Percentiles rank a stretch among this genome's conserved stretches.
Evolutionary conservation across 2,329 filamentous ascomycete species (phyloP).

Genomic region (Clonostachys solani): DNA sequence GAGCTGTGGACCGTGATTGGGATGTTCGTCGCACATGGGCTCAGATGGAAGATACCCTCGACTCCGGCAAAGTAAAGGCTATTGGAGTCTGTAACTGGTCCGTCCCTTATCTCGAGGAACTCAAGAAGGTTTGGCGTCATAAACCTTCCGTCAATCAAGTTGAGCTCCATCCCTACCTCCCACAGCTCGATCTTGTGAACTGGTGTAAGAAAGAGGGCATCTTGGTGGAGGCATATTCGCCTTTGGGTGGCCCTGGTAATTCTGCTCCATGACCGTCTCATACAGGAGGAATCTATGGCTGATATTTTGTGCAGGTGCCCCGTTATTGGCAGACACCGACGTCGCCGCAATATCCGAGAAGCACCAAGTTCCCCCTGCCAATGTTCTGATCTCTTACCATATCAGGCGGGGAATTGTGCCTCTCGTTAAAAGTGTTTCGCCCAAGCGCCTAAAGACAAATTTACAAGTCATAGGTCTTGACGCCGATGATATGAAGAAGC

Average conservation of each 20-base stretch:
- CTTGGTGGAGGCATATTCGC: slow-evolving; percentile 60
- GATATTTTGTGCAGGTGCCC: slow-evolving; percentile 19
- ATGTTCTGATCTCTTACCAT: too few species aligned
- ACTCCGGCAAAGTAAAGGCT: slow-evolving; percentile 32
- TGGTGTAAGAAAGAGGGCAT: slow-evolving; percentile 56
- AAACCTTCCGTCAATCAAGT: slow-evolving; percentile 64
- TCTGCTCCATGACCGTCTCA: too few species aligned
- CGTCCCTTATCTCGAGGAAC: slow-evolving; percentile 22
- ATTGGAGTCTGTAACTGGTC: slow-evolving; percentile 49
- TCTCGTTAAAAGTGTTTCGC: too few species aligned
- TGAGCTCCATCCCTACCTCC: slow-evolving; percentile 65
- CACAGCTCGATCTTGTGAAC: slow-evolving; percentile 52
- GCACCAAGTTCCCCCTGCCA: too few species aligned
- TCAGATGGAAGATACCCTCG: slow-evolving; percentile 31
- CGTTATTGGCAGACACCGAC: too few species aligned
- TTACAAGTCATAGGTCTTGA: too few species aligned
- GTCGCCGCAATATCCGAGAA: too few species aligned
- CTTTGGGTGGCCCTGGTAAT: slow-evolving; percentile 35
- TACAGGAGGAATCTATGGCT: too few species aligned
- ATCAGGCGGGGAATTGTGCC: too few species aligned
- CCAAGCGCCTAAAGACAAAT: too few species aligned
- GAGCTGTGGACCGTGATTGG: background rate
- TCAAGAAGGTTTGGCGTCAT: slow-evolving; percentile 41
- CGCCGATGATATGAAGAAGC: too few species aligned
- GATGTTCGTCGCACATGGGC: slow-evolving; percentile 16